These are phyloP conservation scores for Areca catechu DNA, from an alignment of 176 grass and related monocot species.

Conservation along the genomic window DNA sequence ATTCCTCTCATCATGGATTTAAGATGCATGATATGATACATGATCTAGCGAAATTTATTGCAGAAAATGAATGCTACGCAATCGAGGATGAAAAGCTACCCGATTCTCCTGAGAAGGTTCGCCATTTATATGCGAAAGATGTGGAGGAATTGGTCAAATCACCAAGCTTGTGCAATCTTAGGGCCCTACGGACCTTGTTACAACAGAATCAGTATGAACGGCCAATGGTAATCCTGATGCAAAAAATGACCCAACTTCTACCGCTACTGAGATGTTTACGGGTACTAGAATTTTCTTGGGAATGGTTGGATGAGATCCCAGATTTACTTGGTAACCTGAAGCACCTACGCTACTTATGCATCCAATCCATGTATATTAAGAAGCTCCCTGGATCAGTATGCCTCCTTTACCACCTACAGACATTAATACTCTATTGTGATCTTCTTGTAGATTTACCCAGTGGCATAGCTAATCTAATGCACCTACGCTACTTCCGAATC, in stretches of 20 bases:
- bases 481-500: neutral
- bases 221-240: no score
- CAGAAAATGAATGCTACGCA: neutral
- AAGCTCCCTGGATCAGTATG: no score
- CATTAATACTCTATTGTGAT: no score
- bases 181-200: neutral
- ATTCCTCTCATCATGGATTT: no score
- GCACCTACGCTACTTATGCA: neutral
- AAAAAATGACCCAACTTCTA: no score
- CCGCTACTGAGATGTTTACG: neutral
- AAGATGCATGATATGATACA: slow-evolving; percentile 36
- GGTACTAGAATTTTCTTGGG: neutral
- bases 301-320: neutral
- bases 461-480: neutral
- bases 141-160: no score
- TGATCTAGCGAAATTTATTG: slow-evolving; percentile 34
- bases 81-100: neutral
- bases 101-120: neutral
- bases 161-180: neutral
- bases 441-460: no score
- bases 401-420: no score
- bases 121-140: no score
- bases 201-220: no score
- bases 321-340: neutral
- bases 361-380: no score